These are phyloP conservation scores for Thalassia testudinum DNA, from an alignment of 116 monocot genomes.

Conservation along the genomic window DNA sequence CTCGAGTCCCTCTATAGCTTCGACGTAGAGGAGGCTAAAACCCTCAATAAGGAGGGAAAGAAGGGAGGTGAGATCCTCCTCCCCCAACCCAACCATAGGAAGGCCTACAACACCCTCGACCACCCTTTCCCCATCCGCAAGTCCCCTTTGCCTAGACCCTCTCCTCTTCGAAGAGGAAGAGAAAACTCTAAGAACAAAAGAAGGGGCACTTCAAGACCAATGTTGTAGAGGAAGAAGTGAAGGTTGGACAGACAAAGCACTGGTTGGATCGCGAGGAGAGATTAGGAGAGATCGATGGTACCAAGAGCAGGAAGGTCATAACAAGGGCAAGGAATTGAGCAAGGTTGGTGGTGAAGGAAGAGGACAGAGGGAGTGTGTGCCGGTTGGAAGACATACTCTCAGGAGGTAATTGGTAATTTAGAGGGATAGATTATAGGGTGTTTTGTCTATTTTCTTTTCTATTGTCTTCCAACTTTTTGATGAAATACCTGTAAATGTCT, in stretches of 20 bases:
- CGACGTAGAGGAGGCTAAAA: constrained; percentile 78
- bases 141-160: constrained; percentile 54
- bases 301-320: too few relatives aligned
- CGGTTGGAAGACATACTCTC: too few relatives aligned
- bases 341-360: too few relatives aligned
- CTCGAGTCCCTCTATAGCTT: constrained; percentile 96
- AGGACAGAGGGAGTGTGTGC: too few relatives aligned
- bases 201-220: constrained; percentile 11
- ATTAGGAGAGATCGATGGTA: too few relatives aligned
- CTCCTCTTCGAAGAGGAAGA: constrained; percentile 47
- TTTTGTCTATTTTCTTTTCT: too few relatives aligned
- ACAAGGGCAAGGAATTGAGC: too few relatives aligned
- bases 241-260: background rate
- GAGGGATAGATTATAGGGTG: too few relatives aligned
- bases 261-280: background rate
- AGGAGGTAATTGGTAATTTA: too few relatives aligned
- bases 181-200: constrained; percentile 19
- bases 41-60: constrained; percentile 98
- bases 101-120: constrained; percentile 85
- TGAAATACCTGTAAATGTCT: too few relatives aligned
- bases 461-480: too few relatives aligned
- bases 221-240: constrained; percentile 26
- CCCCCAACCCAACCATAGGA: constrained; percentile 93
- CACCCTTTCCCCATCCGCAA: constrained; percentile 50
- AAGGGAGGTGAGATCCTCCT: constrained; percentile 54